phyloP scores from a whole-genome alignment of 1,284 basidiomycete genomes.

The Porodaedalea pini region DNA sequence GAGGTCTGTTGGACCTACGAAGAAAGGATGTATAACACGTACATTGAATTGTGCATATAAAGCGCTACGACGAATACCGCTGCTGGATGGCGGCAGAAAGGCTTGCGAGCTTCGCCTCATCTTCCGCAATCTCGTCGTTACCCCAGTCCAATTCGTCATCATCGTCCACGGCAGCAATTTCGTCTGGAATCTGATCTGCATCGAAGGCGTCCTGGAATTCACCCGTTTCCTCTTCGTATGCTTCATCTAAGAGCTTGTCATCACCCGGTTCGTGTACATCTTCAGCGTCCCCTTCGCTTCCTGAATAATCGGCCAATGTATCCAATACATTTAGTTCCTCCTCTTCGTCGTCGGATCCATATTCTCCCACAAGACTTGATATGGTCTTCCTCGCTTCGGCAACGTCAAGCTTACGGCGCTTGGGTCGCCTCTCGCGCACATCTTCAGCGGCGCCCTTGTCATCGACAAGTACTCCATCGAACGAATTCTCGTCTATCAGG shows the following conservation, averaged over 20 bases:
- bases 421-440: slow-evolving; percentile 37
- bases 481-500: slow-evolving; percentile 58
- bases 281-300: slow-evolving; percentile 36
- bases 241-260: slow-evolving; percentile 17
- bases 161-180: slow-evolving; percentile 27
- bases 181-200: neutral
- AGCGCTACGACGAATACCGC: neutral
- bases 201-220: slow-evolving; percentile 24
- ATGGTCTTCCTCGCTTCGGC: slow-evolving; percentile 54
- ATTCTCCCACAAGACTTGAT: slow-evolving; percentile 55
- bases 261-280: slow-evolving; percentile 25
- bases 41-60: neutral
- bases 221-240: slow-evolving; percentile 33
- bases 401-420: slow-evolving; percentile 50
- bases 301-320: slow-evolving; percentile 53
- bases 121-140: slow-evolving; percentile 37
- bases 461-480: slow-evolving; percentile 55
- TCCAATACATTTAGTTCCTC: slow-evolving; percentile 38
- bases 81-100: slow-evolving; percentile 13
- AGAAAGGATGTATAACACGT: slow-evolving; percentile 15
- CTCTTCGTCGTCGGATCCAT: slow-evolving; percentile 56
- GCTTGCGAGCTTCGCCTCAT: slow-evolving; percentile 20
- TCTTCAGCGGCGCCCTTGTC: slow-evolving; percentile 40
- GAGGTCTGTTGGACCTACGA: slow-evolving; percentile 32
- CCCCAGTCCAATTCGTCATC: slow-evolving; percentile 62